Base-by-base conservation (phyloP, 129 eudicot species). In the Rutidosis leptorrhynchoides region DNA sequence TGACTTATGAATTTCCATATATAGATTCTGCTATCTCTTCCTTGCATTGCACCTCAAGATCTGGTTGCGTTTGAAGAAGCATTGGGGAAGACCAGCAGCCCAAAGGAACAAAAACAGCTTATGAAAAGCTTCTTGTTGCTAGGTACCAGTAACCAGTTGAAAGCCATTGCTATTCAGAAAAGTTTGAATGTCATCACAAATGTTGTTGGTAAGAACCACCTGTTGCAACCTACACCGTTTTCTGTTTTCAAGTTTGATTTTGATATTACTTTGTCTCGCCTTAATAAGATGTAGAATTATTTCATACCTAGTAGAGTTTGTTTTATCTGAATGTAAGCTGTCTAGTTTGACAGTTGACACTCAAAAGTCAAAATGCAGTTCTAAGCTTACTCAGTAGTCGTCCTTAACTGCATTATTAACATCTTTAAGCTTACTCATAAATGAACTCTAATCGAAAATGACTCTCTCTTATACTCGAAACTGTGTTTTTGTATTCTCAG, bases 61-160 rank as follows among this genome's bases (percentile, higher is more conserved):
- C 67, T 93, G 59, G 70, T 65, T 69, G 96, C 95, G 58, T 93
- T 93, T 67, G 98, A 93, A 81, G 96, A 93, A 80, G 92, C 95
- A 54, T 69, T 88, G 81, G 68, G 87, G 29, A 93, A 88, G 77
- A 93, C 95, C 22, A 72, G 75, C 70, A 93, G 96, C 71, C 89
- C 91, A 2, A 88, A 88, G 78, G 98, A 92, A 83, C 98, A 92
- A 78, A 92, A 92, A 75, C 95, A 85, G 73, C 96, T 81, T 54
- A 88, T 88, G 95, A 88, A 65, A 78, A 88, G 95, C 80, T 81
- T 92, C 55, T 81, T 92, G 69, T 42, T 88, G 68, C 71, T 78
- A 54, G 98, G 90, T 60, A 80, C 91, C 1, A 91, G 91, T 62
- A 78, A 88, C 82, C 78, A 83, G 62, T 77, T 92, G 76, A 92